These are phyloP conservation scores for Camelina laxa DNA, from an alignment of 345 rosid species.

Conservation along the genomic window DNA sequence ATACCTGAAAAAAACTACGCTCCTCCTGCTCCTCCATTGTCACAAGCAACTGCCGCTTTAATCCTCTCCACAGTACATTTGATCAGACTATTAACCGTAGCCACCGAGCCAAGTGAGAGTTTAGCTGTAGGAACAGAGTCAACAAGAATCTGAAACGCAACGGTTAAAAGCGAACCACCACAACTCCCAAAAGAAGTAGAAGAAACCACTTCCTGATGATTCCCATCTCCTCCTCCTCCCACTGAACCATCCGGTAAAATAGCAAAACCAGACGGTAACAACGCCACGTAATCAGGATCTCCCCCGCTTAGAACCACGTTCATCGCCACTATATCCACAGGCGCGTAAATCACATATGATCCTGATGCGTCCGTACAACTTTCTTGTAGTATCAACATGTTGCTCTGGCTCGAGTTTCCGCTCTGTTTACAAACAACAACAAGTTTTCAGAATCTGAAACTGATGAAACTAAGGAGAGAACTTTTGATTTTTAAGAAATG, in stretches of 20 bases:
- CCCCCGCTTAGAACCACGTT: constrained; percentile 85
- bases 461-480: not conserved
- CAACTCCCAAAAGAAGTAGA: constrained; percentile 45
- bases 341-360: constrained; percentile 95
- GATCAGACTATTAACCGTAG: constrained; percentile 89
- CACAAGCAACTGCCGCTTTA: constrained; percentile 66
- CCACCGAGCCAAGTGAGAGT: constrained; percentile 90
- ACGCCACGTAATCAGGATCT: constrained; percentile 94
- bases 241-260: constrained; percentile 87
- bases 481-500: not conserved
- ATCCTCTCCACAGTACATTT: constrained; percentile 96
- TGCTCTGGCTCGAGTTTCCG: constrained; percentile 92
- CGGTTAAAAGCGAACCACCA: constrained; percentile 86
- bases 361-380: constrained; percentile 88
- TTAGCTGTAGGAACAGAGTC: constrained; percentile 93
- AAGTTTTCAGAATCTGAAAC: not conserved
- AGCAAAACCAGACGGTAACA: constrained; percentile 96
- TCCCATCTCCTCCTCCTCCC: constrained; percentile 41
- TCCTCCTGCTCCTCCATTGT: constrained; percentile 28
- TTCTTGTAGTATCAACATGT: constrained; percentile 95
- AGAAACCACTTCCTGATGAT: constrained; percentile 35
- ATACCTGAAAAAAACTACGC: constrained; percentile 35
- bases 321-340: constrained; percentile 90
- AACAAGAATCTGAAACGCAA: constrained; percentile 93
- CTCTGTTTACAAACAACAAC: constrained; percentile 51